Conservation (phyloP, 345 rosid species). For the Linum usitatissimum region DNA sequence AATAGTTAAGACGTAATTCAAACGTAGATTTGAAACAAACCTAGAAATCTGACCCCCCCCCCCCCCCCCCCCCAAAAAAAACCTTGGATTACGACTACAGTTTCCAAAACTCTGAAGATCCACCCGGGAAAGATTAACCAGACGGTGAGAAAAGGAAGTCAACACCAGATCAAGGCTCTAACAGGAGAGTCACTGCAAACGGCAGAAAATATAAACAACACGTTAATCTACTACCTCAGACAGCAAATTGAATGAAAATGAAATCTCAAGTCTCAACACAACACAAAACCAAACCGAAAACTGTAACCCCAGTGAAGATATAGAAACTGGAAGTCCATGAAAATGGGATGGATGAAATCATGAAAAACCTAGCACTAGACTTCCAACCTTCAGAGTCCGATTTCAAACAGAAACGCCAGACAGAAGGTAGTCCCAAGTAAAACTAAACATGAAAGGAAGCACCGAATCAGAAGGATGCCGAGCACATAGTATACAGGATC, state of each 20-base stretch:
- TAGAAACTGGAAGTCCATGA: neutral
- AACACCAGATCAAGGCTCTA: slow-evolving; percentile 31
- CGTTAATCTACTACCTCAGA: slow-evolving; percentile 21
- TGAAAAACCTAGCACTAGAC: neutral
- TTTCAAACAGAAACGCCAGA: neutral
- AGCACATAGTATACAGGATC: neutral
- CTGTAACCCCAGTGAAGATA: neutral
- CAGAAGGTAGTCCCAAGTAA: neutral
- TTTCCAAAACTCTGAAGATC: slow-evolving; percentile 11
- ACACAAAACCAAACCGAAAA: neutral
- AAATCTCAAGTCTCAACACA: neutral
- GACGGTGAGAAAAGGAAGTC: slow-evolving; percentile 15
- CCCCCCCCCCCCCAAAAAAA: no score
- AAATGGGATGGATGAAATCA: slow-evolving; percentile 5
- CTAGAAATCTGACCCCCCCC: slow-evolving; percentile 18
- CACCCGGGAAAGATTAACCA: slow-evolving; percentile 8
- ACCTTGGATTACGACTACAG: slow-evolving; percentile 4
- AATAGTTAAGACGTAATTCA: slow-evolving; percentile 13
- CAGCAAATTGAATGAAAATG: neutral
- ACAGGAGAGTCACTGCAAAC: slow-evolving; percentile 21
- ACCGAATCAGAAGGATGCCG: slow-evolving; percentile 8
- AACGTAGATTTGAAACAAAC: slow-evolving; percentile 9
- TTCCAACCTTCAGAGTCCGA: neutral
- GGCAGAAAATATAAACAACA: slow-evolving; percentile 11
- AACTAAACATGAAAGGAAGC: slow-evolving; percentile 7